Evolutionary conservation across 176 grass and related monocot species (phyloP).

Genomic region (Aegilops bicornis): DNA sequence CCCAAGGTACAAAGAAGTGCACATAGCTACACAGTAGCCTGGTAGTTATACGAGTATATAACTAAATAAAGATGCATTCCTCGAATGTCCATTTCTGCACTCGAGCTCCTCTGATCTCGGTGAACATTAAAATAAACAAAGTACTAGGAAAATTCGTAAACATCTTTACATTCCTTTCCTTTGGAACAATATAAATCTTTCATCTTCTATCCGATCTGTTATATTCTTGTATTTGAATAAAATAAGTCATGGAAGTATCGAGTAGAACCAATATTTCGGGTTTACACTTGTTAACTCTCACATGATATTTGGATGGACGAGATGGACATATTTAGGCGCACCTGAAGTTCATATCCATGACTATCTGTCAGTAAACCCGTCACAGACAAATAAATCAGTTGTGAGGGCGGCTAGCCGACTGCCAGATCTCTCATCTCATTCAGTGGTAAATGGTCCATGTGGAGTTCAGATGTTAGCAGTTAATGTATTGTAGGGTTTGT

Average conservation of each 20-base stretch:
- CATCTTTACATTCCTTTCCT: not conserved
- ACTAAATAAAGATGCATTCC: not conserved
- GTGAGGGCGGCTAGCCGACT: not conserved
- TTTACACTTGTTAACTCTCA: not conserved
- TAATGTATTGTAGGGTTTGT: no score
- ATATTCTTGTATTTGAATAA: constrained; percentile 10
- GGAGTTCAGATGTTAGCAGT: not conserved
- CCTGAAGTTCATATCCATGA: not conserved
- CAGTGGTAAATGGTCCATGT: not conserved
- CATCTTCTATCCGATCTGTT: not conserved
- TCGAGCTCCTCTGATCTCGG: no score
- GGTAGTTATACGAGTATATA: not conserved
- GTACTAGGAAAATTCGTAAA: no score
- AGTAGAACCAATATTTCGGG: not conserved
- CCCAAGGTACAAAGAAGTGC: not conserved
- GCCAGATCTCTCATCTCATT: not conserved
- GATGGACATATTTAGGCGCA: constrained; percentile 8
- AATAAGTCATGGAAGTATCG: not conserved
- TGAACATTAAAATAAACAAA: no score
- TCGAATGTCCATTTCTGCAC: no score
- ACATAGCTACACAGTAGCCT: not conserved
- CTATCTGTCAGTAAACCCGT: not conserved
- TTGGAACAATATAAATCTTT: not conserved
- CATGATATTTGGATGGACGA: not conserved
- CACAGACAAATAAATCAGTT: not conserved